Evolutionary conservation across 495 filamentous ascomycete genomes (phyloP).

Genomic region (Aspergillus bridgeri): DNA sequence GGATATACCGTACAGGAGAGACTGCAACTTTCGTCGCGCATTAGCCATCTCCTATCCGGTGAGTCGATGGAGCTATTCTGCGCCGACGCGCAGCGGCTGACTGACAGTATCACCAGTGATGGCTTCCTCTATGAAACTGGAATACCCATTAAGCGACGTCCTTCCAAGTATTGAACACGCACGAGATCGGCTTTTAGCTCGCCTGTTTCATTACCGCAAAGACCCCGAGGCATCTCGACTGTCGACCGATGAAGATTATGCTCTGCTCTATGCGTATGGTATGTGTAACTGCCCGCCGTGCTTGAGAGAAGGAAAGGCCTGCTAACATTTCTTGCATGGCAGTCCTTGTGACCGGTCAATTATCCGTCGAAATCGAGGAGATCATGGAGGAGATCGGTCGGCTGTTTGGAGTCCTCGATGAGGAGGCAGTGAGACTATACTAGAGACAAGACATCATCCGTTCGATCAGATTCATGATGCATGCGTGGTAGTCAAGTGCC

Average conservation of each 20-base stretch:
- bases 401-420: slow-evolving; percentile 70
- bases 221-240: slow-evolving; percentile 52
- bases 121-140: slow-evolving; percentile 86
- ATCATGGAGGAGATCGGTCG: slow-evolving; percentile 48
- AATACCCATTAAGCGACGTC: slow-evolving; percentile 85
- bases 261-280: slow-evolving; percentile 72
- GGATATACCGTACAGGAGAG: slow-evolving; percentile 78
- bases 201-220: slow-evolving; percentile 80
- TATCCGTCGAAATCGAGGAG: slow-evolving; percentile 48
- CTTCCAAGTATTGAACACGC: slow-evolving; percentile 77
- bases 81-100: not conserved
- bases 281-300: slow-evolving; percentile 19
- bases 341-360: slow-evolving; percentile 53
- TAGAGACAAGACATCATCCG: slow-evolving; percentile 23
- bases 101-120: slow-evolving; percentile 55
- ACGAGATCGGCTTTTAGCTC: slow-evolving; percentile 81
- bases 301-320: not conserved
- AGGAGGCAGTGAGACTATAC: slow-evolving; percentile 68
- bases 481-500: no score
- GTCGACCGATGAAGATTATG: slow-evolving; percentile 65
- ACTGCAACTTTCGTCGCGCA: slow-evolving; percentile 71
- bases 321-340: slow-evolving; percentile 4
- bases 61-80: slow-evolving; percentile 13
- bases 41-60: slow-evolving; percentile 90
- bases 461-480: no score